phyloP scores from a whole-genome alignment of 306 rosid genomes.

The Trifolium fragiferum region DNA sequence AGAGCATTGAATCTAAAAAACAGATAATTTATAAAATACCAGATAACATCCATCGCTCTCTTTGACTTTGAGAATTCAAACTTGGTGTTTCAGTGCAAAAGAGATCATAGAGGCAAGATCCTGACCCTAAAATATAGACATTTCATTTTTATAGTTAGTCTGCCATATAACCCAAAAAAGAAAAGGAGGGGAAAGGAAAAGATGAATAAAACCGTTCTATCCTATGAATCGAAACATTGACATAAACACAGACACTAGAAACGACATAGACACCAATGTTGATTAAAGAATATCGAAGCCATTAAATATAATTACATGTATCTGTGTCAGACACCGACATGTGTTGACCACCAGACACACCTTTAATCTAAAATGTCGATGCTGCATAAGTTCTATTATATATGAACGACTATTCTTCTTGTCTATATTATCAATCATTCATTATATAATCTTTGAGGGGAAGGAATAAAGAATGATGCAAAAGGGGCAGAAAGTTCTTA shows the following conservation, averaged over 20 bases:
- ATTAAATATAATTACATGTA: too few species aligned
- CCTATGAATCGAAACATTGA: too few species aligned
- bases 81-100: constrained; percentile 66
- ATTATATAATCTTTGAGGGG: neutral
- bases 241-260: too few species aligned
- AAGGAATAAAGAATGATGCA: neutral
- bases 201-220: too few species aligned
- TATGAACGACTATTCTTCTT: neutral
- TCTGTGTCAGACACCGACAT: neutral
- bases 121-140: constrained; percentile 54
- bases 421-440: neutral
- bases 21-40: constrained; percentile 47
- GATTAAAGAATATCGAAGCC: too few species aligned
- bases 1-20: neutral
- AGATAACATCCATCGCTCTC: constrained; percentile 44
- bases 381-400: neutral
- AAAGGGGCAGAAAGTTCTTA: constrained; percentile 14
- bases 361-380: neutral
- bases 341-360: neutral
- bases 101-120: constrained; percentile 78
- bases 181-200: too few species aligned
- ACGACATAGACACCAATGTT: too few species aligned
- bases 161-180: too few species aligned
- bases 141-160: neutral
- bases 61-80: constrained; percentile 51